A percentile compares a stretch with the other conserved stretches of the same genome.
These are phyloP conservation scores for Volvariella surrecta DNA, from an alignment of 1,284 basidiomycete genomes.

Conservation along the genomic window DNA sequence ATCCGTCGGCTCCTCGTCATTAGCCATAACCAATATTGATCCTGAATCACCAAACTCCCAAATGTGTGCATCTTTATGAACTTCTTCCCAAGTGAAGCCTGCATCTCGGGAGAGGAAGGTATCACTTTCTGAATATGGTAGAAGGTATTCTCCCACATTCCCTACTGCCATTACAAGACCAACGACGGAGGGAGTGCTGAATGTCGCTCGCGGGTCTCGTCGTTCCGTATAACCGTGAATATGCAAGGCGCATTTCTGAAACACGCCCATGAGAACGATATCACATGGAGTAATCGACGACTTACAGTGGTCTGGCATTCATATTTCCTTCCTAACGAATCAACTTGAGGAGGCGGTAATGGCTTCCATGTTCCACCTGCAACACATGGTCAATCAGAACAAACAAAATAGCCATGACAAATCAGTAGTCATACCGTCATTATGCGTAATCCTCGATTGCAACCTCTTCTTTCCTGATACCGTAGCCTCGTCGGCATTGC, in stretches of 20 bases:
- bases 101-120: constrained; percentile 96
- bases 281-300: constrained; percentile 8
- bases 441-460: constrained; percentile 89
- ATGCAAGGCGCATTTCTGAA: constrained; percentile 78
- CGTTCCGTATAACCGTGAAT: constrained; percentile 96
- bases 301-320: constrained; percentile 65
- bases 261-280: neutral
- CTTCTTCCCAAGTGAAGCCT: constrained; percentile 97
- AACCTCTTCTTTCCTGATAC: constrained; percentile 73
- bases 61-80: constrained; percentile 95
- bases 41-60: constrained; percentile 99
- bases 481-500: constrained; percentile 72
- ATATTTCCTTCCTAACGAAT: constrained; percentile 76
- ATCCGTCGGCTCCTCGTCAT: constrained; percentile 92
- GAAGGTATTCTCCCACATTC: constrained; percentile 86
- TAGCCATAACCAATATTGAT: constrained; percentile 86
- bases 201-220: constrained; percentile 83
- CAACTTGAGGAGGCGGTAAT: constrained; percentile 64
- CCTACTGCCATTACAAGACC: constrained; percentile 95
- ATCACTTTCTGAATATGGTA: constrained; percentile 81
- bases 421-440: constrained; percentile 71
- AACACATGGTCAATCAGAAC: neutral
- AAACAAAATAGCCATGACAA: neutral
- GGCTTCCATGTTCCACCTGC: constrained; percentile 83
- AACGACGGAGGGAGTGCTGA: constrained; percentile 85